A percentile compares a stretch with the other conserved stretches of the same genome.
phyloP scores from a whole-genome alignment of 768 basidiomycete genomes.

The Lenzites betulinus region DNA sequence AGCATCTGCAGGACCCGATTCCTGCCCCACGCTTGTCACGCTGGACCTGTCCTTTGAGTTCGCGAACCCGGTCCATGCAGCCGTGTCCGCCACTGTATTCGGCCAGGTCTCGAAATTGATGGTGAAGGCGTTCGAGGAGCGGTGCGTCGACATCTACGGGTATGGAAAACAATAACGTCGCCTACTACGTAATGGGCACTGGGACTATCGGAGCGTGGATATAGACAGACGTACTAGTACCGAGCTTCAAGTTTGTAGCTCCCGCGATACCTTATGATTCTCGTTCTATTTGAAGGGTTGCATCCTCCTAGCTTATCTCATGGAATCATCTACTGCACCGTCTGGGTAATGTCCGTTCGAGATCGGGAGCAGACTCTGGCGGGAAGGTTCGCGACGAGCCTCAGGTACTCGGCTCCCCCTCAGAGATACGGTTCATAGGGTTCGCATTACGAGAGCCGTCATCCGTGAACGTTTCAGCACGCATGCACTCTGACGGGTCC shows the following conservation, averaged over 20 bases:
- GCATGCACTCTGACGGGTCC: background rate
- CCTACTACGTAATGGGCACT: too few relatives aligned
- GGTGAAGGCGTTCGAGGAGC: constrained; percentile 90
- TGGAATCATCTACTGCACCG: too few relatives aligned
- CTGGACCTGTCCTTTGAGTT: constrained; percentile 88
- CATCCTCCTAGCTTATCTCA: too few relatives aligned
- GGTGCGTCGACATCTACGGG: constrained; percentile 77
- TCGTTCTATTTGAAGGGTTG: background rate
- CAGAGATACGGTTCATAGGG: too few relatives aligned
- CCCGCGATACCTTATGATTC: background rate
- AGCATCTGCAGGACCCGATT: constrained; percentile 16
- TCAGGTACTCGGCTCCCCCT: too few relatives aligned
- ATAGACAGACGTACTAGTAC: background rate
- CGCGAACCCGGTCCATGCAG: constrained; percentile 81
- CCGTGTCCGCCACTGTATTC: constrained; percentile 83
- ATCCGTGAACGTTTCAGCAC: background rate
- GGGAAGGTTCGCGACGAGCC: too few relatives aligned
- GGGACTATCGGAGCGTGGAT: too few relatives aligned
- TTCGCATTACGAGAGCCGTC: background rate
- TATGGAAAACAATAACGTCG: constrained; percentile 26
- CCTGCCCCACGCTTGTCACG: constrained; percentile 74
- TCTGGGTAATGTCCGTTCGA: too few relatives aligned
- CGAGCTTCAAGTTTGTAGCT: background rate
- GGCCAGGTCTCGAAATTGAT: constrained; percentile 85
- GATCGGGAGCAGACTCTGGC: too few relatives aligned